Evolutionary conservation across 1,284 basidiomycete species (phyloP), one percentile per base, ranked within the genome.

Genomic region (Hemileia vastatrix): DNA sequence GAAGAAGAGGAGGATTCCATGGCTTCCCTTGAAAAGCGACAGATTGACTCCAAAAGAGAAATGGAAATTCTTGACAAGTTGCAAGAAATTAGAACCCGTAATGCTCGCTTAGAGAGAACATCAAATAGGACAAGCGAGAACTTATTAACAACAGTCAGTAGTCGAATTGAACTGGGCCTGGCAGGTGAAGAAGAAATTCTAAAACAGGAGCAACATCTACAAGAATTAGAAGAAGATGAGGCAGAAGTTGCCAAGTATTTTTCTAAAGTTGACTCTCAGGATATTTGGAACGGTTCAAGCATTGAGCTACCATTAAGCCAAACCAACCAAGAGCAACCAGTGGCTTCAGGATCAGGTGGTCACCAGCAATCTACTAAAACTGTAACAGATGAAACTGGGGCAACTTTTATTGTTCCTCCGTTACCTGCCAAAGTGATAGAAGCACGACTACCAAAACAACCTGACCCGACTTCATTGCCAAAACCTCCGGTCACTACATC

Each of bases 21-120:
- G 95, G 91, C 92, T 71, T 88, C 84, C 31, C 81, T 99, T 31
- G 95, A 98, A 80, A 88, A 89, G 73, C 84, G 88, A 57, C 93
- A 90, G 52, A 81, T 86, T 54, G 90, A 94, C 76, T 89, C 88
- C 36, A 90, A 94, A 76, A 83, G 93, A 63, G 95, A 98, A 79
- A 99, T 99, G 94, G 95, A 98, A 72, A 87, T 95, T 62, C 81
- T 97, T 68, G 94, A 99, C 76, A 90, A 91, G 23, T 79, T 99
- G 63, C 91, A 96, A 72, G 94, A 97, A 72, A 89, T 98, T 67
- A 82, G 91, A 66, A 88, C 88, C 5, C 81, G 90, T 43, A 99
- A 98, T 76, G 91, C 95, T 0, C 82, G 93, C 51, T 84, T 92
- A 64, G 94, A 97, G 72, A 81, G 88, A 27, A 55, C 60, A 4